Percentiles rank a stretch among this genome's conserved stretches.
These are phyloP conservation scores for Ogataea zsoltii DNA, from an alignment of 805 yeast genomes.

Conservation along the genomic window DNA sequence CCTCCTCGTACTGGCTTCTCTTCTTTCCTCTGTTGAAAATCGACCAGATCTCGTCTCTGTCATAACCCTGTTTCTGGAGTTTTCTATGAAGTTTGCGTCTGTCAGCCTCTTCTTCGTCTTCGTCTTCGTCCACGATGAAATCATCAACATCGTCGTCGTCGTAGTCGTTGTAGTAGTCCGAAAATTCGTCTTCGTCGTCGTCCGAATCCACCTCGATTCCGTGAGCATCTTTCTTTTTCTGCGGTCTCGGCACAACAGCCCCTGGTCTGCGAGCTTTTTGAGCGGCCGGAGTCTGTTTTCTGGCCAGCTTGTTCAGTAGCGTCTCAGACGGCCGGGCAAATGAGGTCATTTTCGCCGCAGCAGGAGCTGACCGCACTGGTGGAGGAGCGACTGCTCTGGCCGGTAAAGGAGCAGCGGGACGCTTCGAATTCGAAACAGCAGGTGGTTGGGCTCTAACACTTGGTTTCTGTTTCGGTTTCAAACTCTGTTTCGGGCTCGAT, in stretches of 20 bases:
- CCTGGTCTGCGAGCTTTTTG: conserved; percentile 1
- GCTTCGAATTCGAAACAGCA: too few species aligned
- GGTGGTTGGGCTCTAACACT: too few species aligned
- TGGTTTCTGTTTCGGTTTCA: too few species aligned
- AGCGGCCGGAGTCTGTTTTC: conserved; percentile 25
- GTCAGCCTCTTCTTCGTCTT: conserved; percentile 30
- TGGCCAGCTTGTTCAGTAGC: conserved; percentile 46
- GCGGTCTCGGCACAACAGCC: background rate
- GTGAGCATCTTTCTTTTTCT: conserved; percentile 22
- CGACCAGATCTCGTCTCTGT: conserved; percentile 87
- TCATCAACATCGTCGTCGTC: conserved; percentile 56
- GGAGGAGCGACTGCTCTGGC: conserved; percentile 4
- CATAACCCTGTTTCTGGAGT: conserved; percentile 48
- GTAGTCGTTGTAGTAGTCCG: conserved; percentile 42
- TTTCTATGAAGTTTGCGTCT: conserved; percentile 7
- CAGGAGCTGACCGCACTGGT: background rate
- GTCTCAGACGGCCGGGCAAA: conserved; percentile 60
- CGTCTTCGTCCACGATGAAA: conserved; percentile 62
- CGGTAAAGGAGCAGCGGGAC: too few species aligned
- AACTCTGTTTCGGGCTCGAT: background rate
- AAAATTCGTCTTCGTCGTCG: conserved; percentile 30
- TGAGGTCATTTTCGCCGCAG: conserved; percentile 6
- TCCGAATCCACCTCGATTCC: conserved; percentile 33
- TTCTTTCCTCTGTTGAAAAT: conserved; percentile 69
- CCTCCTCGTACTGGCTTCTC: conserved; percentile 47